Evolutionary conservation across 345 rosid genomes (phyloP).

Genomic region (Dovyalis caffra): DNA sequence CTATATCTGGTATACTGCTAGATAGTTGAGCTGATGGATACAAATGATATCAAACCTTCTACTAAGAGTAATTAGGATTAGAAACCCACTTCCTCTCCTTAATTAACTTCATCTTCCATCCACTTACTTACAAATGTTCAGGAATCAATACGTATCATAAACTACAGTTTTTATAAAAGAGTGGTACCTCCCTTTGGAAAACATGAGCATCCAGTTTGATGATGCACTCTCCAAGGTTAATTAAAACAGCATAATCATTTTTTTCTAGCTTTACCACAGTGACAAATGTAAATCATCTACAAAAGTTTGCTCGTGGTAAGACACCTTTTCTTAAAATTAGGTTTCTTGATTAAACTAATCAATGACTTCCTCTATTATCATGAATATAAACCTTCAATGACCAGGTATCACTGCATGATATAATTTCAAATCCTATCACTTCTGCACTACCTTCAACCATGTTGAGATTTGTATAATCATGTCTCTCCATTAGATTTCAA

Average conservation of each 20-base stretch:
- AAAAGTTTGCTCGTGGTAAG: background rate
- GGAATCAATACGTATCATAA: background rate
- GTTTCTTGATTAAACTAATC: background rate
- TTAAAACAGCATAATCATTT: background rate
- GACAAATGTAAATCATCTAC: background rate
- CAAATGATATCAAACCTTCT: background rate
- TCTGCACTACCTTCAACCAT: background rate
- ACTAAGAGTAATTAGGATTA: too few relatives aligned
- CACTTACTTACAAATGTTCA: background rate
- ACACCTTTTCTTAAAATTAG: background rate
- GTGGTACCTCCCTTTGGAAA: background rate
- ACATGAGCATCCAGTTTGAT: background rate
- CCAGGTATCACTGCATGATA: background rate
- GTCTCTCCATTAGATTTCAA: background rate
- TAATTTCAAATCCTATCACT: background rate
- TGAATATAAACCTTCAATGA: too few relatives aligned
- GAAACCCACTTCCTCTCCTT: background rate
- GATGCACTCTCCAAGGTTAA: background rate
- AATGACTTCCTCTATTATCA: background rate
- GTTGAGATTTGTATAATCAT: background rate
- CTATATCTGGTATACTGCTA: background rate
- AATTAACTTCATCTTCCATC: background rate
- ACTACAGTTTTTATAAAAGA: background rate
- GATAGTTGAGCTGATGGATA: background rate
- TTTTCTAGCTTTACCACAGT: background rate